Evolutionary conservation across 2,329 filamentous ascomycete genomes (phyloP).

Genomic region (Teratosphaeria zuluensis): DNA sequence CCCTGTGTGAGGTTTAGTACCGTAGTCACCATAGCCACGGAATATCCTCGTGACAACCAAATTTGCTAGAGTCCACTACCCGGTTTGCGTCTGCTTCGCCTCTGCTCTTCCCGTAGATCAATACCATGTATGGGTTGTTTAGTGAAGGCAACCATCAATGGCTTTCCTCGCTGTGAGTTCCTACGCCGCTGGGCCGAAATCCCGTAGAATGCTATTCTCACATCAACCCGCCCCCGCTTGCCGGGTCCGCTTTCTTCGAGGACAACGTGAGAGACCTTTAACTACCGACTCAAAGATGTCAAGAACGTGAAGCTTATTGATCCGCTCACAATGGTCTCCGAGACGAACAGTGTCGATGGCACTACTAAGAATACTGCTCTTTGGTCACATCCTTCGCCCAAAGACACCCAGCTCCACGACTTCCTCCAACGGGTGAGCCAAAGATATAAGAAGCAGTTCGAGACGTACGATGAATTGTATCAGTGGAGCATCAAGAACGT

Average conservation of each 20-base stretch:
- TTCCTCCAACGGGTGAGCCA: constrained; percentile 53
- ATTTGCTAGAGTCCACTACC: no score
- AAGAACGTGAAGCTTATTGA: not conserved
- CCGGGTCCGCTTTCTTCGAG: not conserved
- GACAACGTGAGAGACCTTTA: not conserved
- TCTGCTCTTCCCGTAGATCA: no score
- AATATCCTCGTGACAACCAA: no score
- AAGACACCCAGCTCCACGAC: constrained; percentile 35
- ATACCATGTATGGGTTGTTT: no score
- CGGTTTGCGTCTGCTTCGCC: no score
- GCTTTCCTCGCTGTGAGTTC: not conserved
- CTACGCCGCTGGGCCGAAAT: no score
- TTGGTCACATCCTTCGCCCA: constrained; percentile 31
- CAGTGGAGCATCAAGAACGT: constrained; percentile 75
- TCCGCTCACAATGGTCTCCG: not conserved
- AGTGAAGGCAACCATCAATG: not conserved
- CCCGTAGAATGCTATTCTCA: not conserved
- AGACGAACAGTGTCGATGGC: not conserved
- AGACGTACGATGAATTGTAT: constrained; percentile 66
- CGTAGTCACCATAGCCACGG: no score
- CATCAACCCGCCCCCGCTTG: not conserved
- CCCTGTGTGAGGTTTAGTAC: constrained; percentile 6
- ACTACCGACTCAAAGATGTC: not conserved
- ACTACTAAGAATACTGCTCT: constrained; percentile 9
- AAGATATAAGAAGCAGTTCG: constrained; percentile 53